A percentile compares a stretch with the other conserved stretches of the same genome.
Conservation (phyloP, 805 yeast genomes). For the Yarrowia phangngaensis region DNA sequence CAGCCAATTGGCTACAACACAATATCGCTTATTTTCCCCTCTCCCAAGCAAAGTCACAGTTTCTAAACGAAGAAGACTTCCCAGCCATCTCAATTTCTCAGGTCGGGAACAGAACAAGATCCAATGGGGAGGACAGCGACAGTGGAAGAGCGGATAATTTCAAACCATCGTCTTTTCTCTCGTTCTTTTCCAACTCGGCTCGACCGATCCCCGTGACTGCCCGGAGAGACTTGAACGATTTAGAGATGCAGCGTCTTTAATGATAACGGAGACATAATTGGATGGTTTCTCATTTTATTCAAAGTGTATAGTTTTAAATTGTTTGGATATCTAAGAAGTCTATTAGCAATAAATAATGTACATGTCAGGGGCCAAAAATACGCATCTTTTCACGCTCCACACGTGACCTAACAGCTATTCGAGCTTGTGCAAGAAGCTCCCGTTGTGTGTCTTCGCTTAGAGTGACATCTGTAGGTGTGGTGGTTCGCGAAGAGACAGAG, state of each 20-base stretch:
- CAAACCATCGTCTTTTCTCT: slow-evolving; percentile 8
- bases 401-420: slow-evolving; percentile 32
- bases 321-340: too few species aligned
- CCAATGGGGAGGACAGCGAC: slow-evolving; percentile 3
- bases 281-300: too few species aligned
- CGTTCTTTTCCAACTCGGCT: slow-evolving; percentile 17
- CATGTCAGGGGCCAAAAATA: slow-evolving; percentile 24
- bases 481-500: slow-evolving; percentile 4
- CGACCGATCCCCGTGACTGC: slow-evolving; percentile 12
- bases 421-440: slow-evolving; percentile 33
- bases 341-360: slow-evolving; percentile 25
- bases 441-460: slow-evolving; percentile 29
- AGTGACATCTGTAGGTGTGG: slow-evolving; percentile 9
- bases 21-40: slow-evolving; percentile 18
- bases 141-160: slow-evolving; percentile 12
- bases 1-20: slow-evolving; percentile 13
- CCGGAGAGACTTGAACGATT: slow-evolving; percentile 11
- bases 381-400: slow-evolving; percentile 31
- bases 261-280: too few species aligned
- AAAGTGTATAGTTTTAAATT: too few species aligned
- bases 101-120: background rate
- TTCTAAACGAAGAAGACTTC: slow-evolving; percentile 20
- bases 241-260: slow-evolving; percentile 19
- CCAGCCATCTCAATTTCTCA: slow-evolving; percentile 11
- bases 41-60: slow-evolving; percentile 8